A percentile compares a stretch with the other conserved stretches of the same genome.
Evolutionary conservation across 2,329 filamentous ascomycete genomes (phyloP).

Genomic region (Teratosphaeria gauchensis): DNA sequence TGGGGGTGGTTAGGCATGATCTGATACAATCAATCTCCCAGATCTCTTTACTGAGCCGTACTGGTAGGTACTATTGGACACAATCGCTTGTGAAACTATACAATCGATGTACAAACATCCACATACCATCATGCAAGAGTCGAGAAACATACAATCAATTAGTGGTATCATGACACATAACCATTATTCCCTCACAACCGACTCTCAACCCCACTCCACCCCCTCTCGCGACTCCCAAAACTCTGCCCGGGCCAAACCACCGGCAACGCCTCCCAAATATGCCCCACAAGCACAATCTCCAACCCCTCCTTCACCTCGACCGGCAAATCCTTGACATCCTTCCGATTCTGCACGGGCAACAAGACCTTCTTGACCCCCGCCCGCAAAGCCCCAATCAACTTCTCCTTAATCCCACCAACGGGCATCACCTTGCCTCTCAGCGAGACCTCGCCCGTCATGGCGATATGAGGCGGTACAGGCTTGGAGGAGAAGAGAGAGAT

Average conservation of each 20-base stretch:
- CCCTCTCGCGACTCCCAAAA: slow-evolving; percentile 65
- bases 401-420: slow-evolving; percentile 97
- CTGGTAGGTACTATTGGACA: no score
- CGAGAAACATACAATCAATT: background rate
- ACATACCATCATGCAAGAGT: background rate
- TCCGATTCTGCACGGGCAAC: slow-evolving; percentile 77
- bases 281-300: slow-evolving; percentile 78
- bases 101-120: no score
- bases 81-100: background rate
- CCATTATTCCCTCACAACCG: slow-evolving; percentile 46
- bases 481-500: slow-evolving; percentile 83
- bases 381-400: slow-evolving; percentile 84
- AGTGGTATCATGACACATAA: background rate
- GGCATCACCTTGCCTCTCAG: slow-evolving; percentile 84
- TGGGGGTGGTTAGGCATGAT: background rate
- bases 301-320: slow-evolving; percentile 79
- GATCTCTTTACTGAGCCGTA: no score
- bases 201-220: slow-evolving; percentile 63
- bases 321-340: slow-evolving; percentile 85
- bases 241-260: slow-evolving; percentile 83
- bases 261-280: slow-evolving; percentile 90
- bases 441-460: slow-evolving; percentile 79
- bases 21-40: no score
- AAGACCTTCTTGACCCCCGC: slow-evolving; percentile 93
- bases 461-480: slow-evolving; percentile 78